Evolutionary conservation across 2,329 filamentous ascomycete genomes (phyloP).

Genomic region (Colletotrichum euphorbiae): DNA sequence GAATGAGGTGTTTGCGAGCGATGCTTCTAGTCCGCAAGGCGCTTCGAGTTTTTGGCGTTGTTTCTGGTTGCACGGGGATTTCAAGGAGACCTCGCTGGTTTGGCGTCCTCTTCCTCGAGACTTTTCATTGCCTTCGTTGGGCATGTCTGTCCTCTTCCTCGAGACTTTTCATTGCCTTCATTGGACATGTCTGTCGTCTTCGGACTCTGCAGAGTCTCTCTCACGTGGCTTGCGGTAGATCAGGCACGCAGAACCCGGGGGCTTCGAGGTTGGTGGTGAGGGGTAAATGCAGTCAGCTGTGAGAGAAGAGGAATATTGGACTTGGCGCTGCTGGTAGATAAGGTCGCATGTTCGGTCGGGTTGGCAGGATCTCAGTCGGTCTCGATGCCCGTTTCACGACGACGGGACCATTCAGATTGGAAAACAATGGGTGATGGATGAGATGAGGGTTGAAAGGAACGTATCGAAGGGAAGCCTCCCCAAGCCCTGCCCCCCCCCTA

Average conservation of each 20-base stretch:
- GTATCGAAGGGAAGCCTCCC: background rate
- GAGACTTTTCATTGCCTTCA: too few relatives aligned
- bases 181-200: too few relatives aligned
- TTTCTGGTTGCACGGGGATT: too few relatives aligned
- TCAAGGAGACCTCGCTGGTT: too few relatives aligned
- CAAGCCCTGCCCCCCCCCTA: background rate
- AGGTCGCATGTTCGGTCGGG: background rate
- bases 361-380: background rate
- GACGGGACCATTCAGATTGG: background rate
- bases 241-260: background rate
- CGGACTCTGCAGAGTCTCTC: too few relatives aligned
- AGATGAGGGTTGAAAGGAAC: conserved; percentile 2
- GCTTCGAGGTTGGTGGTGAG: background rate
- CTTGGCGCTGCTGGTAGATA: conserved; percentile 1
- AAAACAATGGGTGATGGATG: background rate
- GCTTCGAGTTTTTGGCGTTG: too few relatives aligned
- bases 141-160: too few relatives aligned
- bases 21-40: too few relatives aligned
- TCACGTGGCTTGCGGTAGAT: background rate
- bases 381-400: background rate
- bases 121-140: too few relatives aligned
- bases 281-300: conserved; percentile 10
- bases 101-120: too few relatives aligned
- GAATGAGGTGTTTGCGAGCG: too few relatives aligned
- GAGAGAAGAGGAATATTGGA: conserved; percentile 10